Percentiles rank a stretch among this genome's conserved stretches.
phyloP scores from a whole-genome alignment of 176 grass and related monocot genomes.

The Eleusine indica region DNA sequence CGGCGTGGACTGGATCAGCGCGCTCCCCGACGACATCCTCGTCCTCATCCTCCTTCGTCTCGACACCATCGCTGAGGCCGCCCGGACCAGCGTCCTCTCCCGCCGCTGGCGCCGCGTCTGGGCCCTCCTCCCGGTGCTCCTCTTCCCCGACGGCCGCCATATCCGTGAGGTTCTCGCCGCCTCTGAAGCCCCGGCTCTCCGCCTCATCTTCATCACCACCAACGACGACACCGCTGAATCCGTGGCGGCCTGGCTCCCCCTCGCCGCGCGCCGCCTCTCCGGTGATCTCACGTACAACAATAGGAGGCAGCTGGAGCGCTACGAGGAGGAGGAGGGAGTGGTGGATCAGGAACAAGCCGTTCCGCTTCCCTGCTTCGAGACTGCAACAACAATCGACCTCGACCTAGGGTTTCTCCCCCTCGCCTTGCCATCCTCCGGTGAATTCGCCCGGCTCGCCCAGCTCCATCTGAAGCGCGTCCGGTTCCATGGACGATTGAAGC shows the following conservation, averaged over 20 bases:
- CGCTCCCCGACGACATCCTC: background rate
- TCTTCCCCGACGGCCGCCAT: background rate
- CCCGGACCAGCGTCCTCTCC: slow-evolving; percentile 37
- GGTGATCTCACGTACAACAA: background rate
- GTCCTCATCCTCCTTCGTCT: slow-evolving; percentile 14
- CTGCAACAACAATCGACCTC: background rate
- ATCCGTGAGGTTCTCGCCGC: background rate
- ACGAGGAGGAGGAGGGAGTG: background rate
- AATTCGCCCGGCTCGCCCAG: background rate
- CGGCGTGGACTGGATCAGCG: background rate
- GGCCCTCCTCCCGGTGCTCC: slow-evolving; percentile 14
- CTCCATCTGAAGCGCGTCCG: background rate
- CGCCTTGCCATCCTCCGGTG: background rate
- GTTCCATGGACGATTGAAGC: background rate
- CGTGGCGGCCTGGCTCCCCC: slow-evolving; percentile 30
- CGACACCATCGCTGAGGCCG: background rate
- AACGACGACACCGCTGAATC: background rate
- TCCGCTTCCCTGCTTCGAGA: background rate
- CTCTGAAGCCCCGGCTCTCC: background rate
- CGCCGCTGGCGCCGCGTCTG: slow-evolving; percentile 29
- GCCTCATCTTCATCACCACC: background rate
- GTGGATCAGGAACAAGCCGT: background rate
- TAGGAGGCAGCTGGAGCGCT: background rate
- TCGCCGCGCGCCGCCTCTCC: slow-evolving; percentile 28
- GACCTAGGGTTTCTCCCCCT: background rate